Evolutionary conservation across 305 asterid species (phyloP), one percentile per base, ranked within the genome.

Genomic region (Ilex paraguariensis): DNA sequence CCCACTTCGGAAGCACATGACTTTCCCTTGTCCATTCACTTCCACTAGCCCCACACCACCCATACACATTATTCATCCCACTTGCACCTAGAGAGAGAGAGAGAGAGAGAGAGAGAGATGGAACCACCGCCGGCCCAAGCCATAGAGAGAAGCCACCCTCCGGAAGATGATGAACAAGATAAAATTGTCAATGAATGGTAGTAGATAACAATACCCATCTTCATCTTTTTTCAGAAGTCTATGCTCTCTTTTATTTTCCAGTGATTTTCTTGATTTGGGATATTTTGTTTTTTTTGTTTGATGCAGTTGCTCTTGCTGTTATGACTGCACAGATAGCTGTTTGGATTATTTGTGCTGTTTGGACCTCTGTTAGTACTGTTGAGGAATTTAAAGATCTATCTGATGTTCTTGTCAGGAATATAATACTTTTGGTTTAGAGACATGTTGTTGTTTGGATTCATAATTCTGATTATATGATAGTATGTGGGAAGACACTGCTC

Each of bases 91-190:
- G 42, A 36, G 42, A 49, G 53, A 49, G 53, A 49, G 53, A 49
- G 53, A 49, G 53, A 49, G 53, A 48, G 40, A n/a, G n/a, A n/a
- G n/a, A n/a, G n/a, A n/a, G n/a, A 53, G 33, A 79, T 79, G 82
- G 82, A 79, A n/a, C 60, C 84, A 9, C 82, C 84, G 8, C 60
- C 73, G 62, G 67, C 66, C 61, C 84, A 79, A 36, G 31, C 80
- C 40, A 68, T 79, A 1, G 73, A 75, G 2, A 39, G 46, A 50
- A 51, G 39, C 60, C n/a, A 36, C 14, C 84, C 79, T 31, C 76
- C 75, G 2, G 42, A 7, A 13, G 61, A 73, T n/a, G 82, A 79
- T 33, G 79, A 32, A 45, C 70, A 57, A 53, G 84, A 76, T 17
- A 74, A 73, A 60, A 71, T 62, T 13, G 56, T 76, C 39, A 39